phyloP scores from a whole-genome alignment of 106 monocot genomes.

The Hemerocallis citrina region DNA sequence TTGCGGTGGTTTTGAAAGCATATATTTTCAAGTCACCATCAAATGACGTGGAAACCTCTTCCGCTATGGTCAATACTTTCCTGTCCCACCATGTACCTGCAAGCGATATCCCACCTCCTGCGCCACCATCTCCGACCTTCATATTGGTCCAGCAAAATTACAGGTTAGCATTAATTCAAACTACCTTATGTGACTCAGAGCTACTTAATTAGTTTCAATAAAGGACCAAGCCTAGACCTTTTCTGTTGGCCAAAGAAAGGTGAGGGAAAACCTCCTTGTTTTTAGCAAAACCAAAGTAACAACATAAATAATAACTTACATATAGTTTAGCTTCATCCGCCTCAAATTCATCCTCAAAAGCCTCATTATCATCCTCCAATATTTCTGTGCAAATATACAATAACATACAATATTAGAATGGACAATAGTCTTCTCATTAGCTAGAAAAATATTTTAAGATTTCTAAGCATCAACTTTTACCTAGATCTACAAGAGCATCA shows the following conservation, averaged over 20 bases:
- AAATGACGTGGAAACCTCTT: constrained; percentile 63
- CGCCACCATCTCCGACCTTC: constrained; percentile 86
- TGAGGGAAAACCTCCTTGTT: background rate
- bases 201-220: background rate
- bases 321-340: constrained; percentile 24
- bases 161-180: background rate
- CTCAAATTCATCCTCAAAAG: constrained; percentile 60
- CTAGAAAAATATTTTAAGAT: no score
- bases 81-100: constrained; percentile 83
- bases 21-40: constrained; percentile 73
- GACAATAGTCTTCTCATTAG: no score
- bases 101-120: constrained; percentile 82
- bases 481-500: no score
- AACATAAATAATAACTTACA: constrained; percentile 33
- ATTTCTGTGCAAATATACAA: constrained; percentile 38
- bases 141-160: background rate
- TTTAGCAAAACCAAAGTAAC: background rate
- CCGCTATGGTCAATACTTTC: constrained; percentile 67
- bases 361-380: constrained; percentile 36
- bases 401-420: background rate
- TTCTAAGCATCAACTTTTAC: no score
- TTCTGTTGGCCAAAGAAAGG: no score
- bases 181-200: background rate
- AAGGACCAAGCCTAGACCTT: background rate
- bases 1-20: constrained; percentile 82